Evolutionary conservation across 768 basidiomycete species (phyloP), one percentile per base, ranked within the genome.

Genomic region (Daedalea quercina): DNA sequence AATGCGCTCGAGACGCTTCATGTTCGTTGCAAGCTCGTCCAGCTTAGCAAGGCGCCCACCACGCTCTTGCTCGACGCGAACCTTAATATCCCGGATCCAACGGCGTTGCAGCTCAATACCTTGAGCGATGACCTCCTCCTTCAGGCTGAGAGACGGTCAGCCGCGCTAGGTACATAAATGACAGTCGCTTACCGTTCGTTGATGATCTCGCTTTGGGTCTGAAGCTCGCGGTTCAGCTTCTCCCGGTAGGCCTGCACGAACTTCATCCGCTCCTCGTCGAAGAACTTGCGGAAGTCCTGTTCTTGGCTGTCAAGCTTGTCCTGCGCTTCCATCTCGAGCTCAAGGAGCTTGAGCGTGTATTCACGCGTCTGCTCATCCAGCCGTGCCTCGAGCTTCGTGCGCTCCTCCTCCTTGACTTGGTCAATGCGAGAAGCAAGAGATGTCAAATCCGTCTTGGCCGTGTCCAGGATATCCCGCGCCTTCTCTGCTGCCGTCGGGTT

Each of bases 71-170:
- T 99, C 95, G 52, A 99, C 94, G 57, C 85, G 87, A 47, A 94
- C 79, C 73, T 97, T 96, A 76, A 98, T 85, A 54, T 97, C 93
- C 28, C 91, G 84, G 40, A 99, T 89, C 94, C 95, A 98, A 50
- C 91, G 81, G 47, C 94, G 85, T 66, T 98, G 96, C 22, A 98
- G 82, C 70, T 98, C 96, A 63, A 99, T 93, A 17, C 94, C 96
- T 67, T 98, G 94, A 2, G 94, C 87, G 47, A 98, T 79, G 50
- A 98, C 92, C 67, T 95, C 94, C 66, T 95, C 91, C 67, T 87
- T 90, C 54, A 99, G 76, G 40, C 94, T 96, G 62, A 1, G 20
- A 37, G n/a, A 19, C 8, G 54, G 26, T 8, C 19, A 15, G 19
- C 3, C 37, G 37, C 37, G 8, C 37, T 3, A 8, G 37, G 37